Conservation (phyloP, 2,329 filamentous ascomycete genomes). For the Metarhizium rileyi region DNA sequence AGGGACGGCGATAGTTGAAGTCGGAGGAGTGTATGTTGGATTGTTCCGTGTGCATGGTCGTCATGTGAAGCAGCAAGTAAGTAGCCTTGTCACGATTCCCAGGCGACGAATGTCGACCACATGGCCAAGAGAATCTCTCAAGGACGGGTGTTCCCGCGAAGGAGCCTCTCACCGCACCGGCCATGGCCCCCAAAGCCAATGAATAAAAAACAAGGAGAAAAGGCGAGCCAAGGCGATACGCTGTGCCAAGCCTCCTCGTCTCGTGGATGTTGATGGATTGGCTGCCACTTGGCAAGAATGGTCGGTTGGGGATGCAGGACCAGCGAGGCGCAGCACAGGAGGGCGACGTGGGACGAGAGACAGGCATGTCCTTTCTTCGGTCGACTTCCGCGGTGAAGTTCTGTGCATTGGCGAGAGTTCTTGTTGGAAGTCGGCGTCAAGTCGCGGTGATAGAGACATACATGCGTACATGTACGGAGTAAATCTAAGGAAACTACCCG, state of each 20-base stretch:
- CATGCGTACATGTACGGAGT: too few species aligned
- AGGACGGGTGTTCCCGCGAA: background rate
- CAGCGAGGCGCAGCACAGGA: background rate
- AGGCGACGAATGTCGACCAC: background rate
- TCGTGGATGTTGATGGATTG: background rate
- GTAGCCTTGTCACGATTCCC: too few species aligned
- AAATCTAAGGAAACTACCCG: too few species aligned
- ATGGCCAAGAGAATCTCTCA: background rate
- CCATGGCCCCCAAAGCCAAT: background rate
- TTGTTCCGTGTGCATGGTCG: too few species aligned
- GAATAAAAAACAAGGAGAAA: too few species aligned
- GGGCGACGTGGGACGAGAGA: background rate
- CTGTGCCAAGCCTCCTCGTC: background rate
- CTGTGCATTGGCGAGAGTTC: background rate
- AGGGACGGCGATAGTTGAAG: too few species aligned
- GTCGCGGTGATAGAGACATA: background rate
- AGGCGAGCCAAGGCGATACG: background rate
- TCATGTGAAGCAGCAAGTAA: too few species aligned
- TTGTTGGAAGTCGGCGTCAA: background rate
- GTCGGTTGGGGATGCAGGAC: background rate
- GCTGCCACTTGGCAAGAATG: background rate
- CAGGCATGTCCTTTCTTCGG: background rate
- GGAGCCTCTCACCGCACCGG: background rate
- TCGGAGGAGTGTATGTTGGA: too few species aligned
- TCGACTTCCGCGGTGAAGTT: background rate